These are phyloP conservation scores for Tephrocybe rancida DNA, from an alignment of 768 basidiomycete species.

Conservation along the genomic window DNA sequence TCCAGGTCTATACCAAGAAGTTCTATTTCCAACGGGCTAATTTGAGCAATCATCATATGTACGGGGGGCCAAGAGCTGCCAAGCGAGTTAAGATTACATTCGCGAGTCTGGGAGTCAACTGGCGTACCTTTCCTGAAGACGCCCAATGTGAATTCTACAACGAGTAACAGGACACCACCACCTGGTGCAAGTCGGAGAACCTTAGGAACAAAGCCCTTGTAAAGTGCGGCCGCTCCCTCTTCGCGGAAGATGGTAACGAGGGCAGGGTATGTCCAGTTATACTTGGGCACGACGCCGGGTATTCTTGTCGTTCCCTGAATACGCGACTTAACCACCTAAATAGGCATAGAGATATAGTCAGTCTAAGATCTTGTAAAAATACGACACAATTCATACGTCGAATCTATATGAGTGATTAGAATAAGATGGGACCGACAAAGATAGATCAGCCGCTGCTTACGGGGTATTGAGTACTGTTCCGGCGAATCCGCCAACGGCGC, in stretches of 20 bases:
- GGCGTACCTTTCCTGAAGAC: slow-evolving; percentile 71
- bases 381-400: slow-evolving; percentile 36
- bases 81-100: not conserved
- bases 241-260: slow-evolving; percentile 80
- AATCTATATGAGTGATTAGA: slow-evolving; percentile 33
- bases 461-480: slow-evolving; percentile 95
- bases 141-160: slow-evolving; percentile 85
- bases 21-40: not conserved
- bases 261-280: slow-evolving; percentile 96
- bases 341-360: not conserved
- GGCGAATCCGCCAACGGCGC: slow-evolving; percentile 85
- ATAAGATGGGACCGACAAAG: not conserved
- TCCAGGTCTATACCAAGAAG: not conserved
- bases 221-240: slow-evolving; percentile 84
- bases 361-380: not conserved
- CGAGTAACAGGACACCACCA: slow-evolving; percentile 68
- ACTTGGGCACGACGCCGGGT: slow-evolving; percentile 79
- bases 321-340: slow-evolving; percentile 54
- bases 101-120: not conserved
- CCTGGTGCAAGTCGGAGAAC: slow-evolving; percentile 94
- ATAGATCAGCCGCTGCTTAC: slow-evolving; percentile 43
- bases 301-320: slow-evolving; percentile 76
- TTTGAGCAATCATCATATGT: slow-evolving; percentile 31
- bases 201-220: slow-evolving; percentile 96
- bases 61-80: slow-evolving; percentile 50